Percentiles rank a stretch among this genome's conserved stretches.
Evolutionary conservation across 345 rosid species (phyloP).

Genomic region (Eucalyptus sp.): DNA sequence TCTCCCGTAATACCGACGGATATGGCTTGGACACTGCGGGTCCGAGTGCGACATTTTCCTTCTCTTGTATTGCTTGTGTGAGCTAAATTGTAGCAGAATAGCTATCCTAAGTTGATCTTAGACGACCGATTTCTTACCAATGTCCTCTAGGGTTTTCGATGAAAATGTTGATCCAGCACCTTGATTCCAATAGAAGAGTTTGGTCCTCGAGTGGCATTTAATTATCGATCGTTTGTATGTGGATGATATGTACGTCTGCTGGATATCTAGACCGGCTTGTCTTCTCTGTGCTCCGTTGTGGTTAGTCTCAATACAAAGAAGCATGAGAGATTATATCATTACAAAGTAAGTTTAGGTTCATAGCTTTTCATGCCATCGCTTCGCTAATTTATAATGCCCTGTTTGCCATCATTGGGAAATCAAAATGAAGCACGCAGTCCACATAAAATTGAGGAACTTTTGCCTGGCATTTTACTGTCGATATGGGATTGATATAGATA

Average conservation of each 20-base stretch:
- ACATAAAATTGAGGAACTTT: not conserved
- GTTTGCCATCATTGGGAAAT: not conserved
- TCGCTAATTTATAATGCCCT: not conserved
- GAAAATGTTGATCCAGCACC: not conserved
- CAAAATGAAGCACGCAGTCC: not conserved
- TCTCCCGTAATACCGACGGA: not conserved
- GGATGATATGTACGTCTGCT: too few relatives aligned
- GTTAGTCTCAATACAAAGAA: not conserved
- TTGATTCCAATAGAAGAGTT: not conserved
- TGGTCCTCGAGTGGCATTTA: not conserved
- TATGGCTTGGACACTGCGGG: not conserved
- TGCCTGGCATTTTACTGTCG: not conserved
- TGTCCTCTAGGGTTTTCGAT: not conserved
- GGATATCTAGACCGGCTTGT: too few relatives aligned
- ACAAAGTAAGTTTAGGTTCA: too few relatives aligned
- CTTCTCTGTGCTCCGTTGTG: not conserved
- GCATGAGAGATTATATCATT: too few relatives aligned
- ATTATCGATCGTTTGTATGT: not conserved
- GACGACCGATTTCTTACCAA: not conserved
- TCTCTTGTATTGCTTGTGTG: not conserved
- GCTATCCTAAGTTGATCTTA: not conserved
- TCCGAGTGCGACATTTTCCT: not conserved
- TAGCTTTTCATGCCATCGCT: not conserved
- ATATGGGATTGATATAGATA: not conserved
- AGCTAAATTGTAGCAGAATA: not conserved